Conservation (phyloP, 2,329 filamentous ascomycete species). For the Alternaria atra region DNA sequence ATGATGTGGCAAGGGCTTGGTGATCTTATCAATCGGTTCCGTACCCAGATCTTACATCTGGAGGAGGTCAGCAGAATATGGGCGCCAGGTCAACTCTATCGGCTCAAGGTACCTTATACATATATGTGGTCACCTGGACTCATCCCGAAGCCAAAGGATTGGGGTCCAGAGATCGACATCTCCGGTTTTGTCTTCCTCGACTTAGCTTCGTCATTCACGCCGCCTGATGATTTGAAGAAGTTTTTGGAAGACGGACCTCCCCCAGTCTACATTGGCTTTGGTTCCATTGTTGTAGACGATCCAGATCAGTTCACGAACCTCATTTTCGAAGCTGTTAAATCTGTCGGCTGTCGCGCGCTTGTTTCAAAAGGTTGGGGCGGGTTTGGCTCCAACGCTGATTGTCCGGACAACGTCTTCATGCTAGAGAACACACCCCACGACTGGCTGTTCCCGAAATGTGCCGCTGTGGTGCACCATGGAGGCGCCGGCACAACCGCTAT, state of each 20-base stretch:
- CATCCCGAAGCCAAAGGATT: slow-evolving; percentile 73
- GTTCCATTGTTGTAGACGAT: slow-evolving; percentile 78
- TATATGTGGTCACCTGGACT: slow-evolving; percentile 72
- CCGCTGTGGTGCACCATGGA: slow-evolving; percentile 77
- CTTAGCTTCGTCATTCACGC: slow-evolving; percentile 68
- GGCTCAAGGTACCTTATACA: slow-evolving; percentile 77
- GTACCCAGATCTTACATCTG: slow-evolving; percentile 72
- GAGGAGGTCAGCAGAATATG: slow-evolving; percentile 79
- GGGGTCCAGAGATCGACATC: slow-evolving; percentile 75
- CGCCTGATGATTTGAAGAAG: slow-evolving; percentile 62
- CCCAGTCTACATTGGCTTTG: slow-evolving; percentile 79
- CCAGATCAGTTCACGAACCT: slow-evolving; percentile 73
- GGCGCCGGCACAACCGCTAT: slow-evolving; percentile 80
- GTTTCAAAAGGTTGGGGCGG: slow-evolving; percentile 82
- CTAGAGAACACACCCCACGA: slow-evolving; percentile 79
- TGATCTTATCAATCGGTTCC: slow-evolving; percentile 79
- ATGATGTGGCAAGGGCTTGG: slow-evolving; percentile 73
- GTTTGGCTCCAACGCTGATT: slow-evolving; percentile 64
- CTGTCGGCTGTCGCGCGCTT: slow-evolving; percentile 73
- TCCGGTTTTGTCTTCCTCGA: slow-evolving; percentile 83
- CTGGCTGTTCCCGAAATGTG: slow-evolving; percentile 76
- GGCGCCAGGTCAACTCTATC: slow-evolving; percentile 77
- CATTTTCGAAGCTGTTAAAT: slow-evolving; percentile 73
- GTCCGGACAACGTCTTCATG: slow-evolving; percentile 71
- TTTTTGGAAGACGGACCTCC: slow-evolving; percentile 55